Evolutionary conservation across 371 early-diverging fungal species (phyloP).

Genomic region (Mucor piriformis): DNA sequence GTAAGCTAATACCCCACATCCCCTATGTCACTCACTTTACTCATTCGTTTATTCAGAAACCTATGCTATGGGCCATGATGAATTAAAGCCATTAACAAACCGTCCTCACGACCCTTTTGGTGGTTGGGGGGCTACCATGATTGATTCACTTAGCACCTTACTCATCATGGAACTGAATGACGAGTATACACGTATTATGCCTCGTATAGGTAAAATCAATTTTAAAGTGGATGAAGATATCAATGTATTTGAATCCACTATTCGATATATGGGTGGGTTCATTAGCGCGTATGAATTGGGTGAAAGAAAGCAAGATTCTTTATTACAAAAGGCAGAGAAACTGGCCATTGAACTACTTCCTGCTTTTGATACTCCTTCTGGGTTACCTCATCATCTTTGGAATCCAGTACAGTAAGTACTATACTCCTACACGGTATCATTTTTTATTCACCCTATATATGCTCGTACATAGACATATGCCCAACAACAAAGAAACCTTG

Average conservation of each 20-base stretch:
- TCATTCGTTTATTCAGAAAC: constrained; percentile 17
- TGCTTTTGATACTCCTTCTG: constrained; percentile 65
- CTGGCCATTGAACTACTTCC: constrained; percentile 56
- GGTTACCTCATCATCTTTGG: constrained; percentile 58
- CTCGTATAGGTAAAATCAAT: constrained; percentile 54
- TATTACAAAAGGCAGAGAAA: constrained; percentile 54
- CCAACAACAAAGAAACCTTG: constrained; percentile 22
- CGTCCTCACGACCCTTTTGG: constrained; percentile 66
- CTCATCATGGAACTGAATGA: constrained; percentile 74
- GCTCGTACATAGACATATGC: constrained; percentile 29
- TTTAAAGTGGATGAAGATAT: constrained; percentile 50
- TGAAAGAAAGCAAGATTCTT: constrained; percentile 31
- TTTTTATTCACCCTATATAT: too few relatives aligned
- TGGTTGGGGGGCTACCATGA: constrained; percentile 74
- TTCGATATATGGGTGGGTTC: constrained; percentile 88
- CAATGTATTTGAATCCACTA: constrained; percentile 87
- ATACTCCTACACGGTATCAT: too few relatives aligned
- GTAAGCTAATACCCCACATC: constrained; percentile 19
- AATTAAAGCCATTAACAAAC: constrained; percentile 55
- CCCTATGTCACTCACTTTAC: background rate
- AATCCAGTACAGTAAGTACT: constrained; percentile 36
- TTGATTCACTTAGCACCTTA: constrained; percentile 85
- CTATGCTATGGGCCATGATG: constrained; percentile 63
- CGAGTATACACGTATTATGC: constrained; percentile 67
- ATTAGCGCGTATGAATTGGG: constrained; percentile 79